Evolutionary conservation across 768 basidiomycete species (phyloP).

Genomic region (Termitomyces sp.): DNA sequence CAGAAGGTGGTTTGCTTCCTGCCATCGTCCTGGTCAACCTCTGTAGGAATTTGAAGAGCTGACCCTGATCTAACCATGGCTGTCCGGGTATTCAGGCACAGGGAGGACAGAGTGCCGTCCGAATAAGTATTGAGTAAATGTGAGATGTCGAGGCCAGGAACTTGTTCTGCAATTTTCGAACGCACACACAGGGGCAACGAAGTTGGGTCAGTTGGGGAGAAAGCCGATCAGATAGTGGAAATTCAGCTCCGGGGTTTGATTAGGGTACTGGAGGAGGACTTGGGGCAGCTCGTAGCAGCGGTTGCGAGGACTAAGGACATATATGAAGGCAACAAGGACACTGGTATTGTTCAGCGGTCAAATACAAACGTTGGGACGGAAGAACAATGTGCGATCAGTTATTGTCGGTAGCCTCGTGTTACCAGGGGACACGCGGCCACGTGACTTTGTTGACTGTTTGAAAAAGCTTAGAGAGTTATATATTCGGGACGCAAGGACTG

Average conservation of each 20-base stretch:
- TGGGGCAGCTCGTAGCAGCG: not conserved
- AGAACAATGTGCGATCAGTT: slow-evolving; percentile 3
- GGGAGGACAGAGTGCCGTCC: not conserved
- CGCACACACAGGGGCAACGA: not conserved
- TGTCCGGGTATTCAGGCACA: not conserved
- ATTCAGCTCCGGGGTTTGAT: not conserved
- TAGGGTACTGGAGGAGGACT: not conserved
- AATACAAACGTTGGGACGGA: not conserved
- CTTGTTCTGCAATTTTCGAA: not conserved
- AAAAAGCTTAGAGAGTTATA: slow-evolving; percentile 26
- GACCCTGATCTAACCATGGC: not conserved
- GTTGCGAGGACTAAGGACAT: not conserved
- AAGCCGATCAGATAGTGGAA: not conserved
- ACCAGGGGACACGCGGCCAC: slow-evolving; percentile 28
- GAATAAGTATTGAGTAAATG: not conserved
- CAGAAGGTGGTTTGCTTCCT: not conserved
- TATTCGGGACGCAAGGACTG: not conserved
- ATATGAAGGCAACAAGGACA: not conserved
- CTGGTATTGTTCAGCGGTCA: not conserved
- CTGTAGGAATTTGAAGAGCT: not conserved
- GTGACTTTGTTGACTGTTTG: slow-evolving; percentile 40
- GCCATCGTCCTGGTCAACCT: not conserved
- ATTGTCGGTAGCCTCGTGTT: slow-evolving; percentile 5
- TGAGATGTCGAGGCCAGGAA: not conserved
- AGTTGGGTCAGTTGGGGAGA: not conserved